Percentiles rank a stretch among this genome's conserved stretches.
Evolutionary conservation across 805 yeast genomes (phyloP).

Genomic region (Myxozyma melibiosi): DNA sequence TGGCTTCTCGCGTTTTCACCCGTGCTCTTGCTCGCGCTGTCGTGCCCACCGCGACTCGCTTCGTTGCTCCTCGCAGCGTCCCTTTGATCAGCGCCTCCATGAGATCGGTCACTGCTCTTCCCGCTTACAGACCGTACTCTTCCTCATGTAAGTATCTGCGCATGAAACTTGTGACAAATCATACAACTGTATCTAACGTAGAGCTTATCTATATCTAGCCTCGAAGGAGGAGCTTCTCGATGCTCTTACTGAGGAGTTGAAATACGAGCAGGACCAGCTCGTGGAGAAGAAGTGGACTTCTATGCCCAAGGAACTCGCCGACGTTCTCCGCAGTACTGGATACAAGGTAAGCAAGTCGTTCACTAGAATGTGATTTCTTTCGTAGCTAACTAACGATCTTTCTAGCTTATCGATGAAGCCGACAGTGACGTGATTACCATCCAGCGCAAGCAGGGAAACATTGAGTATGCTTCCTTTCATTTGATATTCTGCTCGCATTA

Average conservation of each 20-base stretch:
- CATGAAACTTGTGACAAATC: background rate
- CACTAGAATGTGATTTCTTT: background rate
- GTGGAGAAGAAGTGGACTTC: conserved; percentile 8
- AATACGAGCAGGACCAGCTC: conserved; percentile 16
- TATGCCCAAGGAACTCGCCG: conserved; percentile 8
- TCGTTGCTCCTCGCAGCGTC: conserved; percentile 1
- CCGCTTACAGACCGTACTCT: background rate
- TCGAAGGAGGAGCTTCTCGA: conserved; percentile 5
- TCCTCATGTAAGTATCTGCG: conserved; percentile 1
- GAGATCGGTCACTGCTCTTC: conserved; percentile 13
- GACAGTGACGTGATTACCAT: no score
- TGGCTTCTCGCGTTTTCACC: conserved; percentile 17
- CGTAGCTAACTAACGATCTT: background rate
- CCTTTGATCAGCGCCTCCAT: background rate
- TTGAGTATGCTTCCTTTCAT: no score
- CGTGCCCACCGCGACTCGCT: background rate
- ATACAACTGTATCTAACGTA: background rate
- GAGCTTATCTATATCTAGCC: background rate
- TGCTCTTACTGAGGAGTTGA: conserved; percentile 14
- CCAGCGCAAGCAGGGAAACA: no score
- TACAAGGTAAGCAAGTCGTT: background rate
- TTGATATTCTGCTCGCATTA: no score
- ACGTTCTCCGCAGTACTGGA: conserved; percentile 6
- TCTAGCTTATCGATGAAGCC: conserved; percentile 4
- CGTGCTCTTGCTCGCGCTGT: conserved; percentile 10